These are phyloP conservation scores for Myriosclerotinia scirpicola DNA, from an alignment of 2,329 filamentous ascomycete genomes.

Conservation along the genomic window DNA sequence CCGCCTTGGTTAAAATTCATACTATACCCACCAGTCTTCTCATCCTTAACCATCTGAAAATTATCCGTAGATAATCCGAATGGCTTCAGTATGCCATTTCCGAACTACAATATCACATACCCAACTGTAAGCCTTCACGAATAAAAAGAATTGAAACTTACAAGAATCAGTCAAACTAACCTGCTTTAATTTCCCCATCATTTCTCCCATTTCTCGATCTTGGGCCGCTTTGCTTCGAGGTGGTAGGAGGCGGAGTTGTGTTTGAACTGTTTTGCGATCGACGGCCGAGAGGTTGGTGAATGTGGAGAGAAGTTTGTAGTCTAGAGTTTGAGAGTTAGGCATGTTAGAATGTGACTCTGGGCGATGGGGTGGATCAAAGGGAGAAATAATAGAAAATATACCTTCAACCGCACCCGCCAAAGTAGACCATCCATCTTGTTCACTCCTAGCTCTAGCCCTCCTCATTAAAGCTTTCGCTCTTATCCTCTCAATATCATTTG, in stretches of 20 bases:
- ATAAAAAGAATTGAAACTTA: constrained; percentile 1
- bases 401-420: constrained; percentile 70
- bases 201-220: constrained; percentile 86
- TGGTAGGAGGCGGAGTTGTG: constrained; percentile 66
- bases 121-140: constrained; percentile 19
- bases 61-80: constrained; percentile 94
- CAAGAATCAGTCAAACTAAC: constrained; percentile 45
- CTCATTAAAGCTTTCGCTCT: constrained; percentile 76
- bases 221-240: constrained; percentile 72
- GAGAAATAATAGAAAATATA: constrained; percentile 23
- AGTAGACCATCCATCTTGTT: constrained; percentile 75
- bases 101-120: constrained; percentile 53
- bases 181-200: constrained; percentile 95
- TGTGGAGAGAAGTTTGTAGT: constrained; percentile 68
- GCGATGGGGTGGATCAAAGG: neutral
- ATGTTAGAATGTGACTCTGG: neutral
- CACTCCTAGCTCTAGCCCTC: constrained; percentile 50
- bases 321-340: constrained; percentile 41
- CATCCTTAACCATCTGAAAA: constrained; percentile 91
- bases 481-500: constrained; percentile 74
- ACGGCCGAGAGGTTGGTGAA: constrained; percentile 61
- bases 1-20: constrained; percentile 69
- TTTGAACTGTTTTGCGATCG: constrained; percentile 67
- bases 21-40: constrained; percentile 86
- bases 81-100: constrained; percentile 87